phyloP scores from a whole-genome alignment of 2,329 filamentous ascomycete species.

The Hypoxylon rubiginosum region DNA sequence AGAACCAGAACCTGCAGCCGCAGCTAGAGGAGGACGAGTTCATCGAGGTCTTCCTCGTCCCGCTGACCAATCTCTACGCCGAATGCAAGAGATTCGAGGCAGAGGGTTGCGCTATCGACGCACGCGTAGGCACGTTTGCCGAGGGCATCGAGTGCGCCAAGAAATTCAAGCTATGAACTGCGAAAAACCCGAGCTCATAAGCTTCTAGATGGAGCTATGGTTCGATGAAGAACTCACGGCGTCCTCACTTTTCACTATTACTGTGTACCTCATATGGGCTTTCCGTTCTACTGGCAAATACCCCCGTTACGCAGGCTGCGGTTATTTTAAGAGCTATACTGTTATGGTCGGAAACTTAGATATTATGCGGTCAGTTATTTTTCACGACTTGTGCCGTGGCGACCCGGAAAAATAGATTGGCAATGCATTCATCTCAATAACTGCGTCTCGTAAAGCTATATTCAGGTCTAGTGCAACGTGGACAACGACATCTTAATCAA shows the following conservation, averaged over 20 bases:
- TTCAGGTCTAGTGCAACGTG: neutral
- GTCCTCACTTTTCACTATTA: conserved; percentile 6
- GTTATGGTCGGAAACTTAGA: conserved; percentile 1
- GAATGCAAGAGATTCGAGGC: conserved; percentile 76
- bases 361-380: conserved; percentile 1
- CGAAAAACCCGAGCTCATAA: conserved; percentile 5
- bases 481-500: neutral
- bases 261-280: conserved; percentile 21
- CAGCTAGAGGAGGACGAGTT: conserved; percentile 85
- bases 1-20: conserved; percentile 77
- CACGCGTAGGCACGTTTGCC: conserved; percentile 80
- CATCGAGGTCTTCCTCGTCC: conserved; percentile 82
- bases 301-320: conserved; percentile 8
- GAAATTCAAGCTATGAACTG: conserved; percentile 59
- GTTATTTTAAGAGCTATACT: neutral
- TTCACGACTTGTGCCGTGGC: neutral
- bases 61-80: conserved; percentile 72
- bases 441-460: neutral
- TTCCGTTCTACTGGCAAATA: conserved; percentile 21
- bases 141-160: conserved; percentile 83
- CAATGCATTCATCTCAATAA: neutral
- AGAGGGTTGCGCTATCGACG: conserved; percentile 83
- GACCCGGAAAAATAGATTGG: neutral
- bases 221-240: neutral
- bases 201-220: neutral